Percentiles rank a stretch among this genome's conserved stretches.
phyloP scores from a whole-genome alignment of 2,329 filamentous ascomycete species.

The Colletotrichum sp. region DNA sequence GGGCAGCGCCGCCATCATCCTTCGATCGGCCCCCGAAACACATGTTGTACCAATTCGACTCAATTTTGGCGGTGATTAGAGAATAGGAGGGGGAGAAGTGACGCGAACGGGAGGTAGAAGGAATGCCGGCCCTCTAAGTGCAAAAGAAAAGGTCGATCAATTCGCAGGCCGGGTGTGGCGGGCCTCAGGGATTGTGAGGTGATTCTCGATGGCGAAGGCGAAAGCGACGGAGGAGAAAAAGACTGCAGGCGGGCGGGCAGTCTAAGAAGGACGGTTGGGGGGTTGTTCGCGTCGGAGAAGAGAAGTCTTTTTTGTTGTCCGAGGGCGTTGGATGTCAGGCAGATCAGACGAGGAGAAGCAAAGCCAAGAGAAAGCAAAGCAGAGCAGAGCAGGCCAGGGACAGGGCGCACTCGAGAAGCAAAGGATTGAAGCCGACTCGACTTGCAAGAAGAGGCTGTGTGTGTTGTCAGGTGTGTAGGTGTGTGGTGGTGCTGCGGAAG shows the following conservation, averaged over 20 bases:
- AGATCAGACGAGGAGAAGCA: slow-evolving; percentile 6
- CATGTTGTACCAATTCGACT: slow-evolving; percentile 47
- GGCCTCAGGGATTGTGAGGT: background rate
- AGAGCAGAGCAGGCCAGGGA: background rate
- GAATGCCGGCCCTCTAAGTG: background rate
- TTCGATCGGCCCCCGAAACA: slow-evolving; percentile 66
- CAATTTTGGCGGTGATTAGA: background rate
- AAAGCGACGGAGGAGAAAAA: background rate
- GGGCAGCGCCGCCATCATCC: slow-evolving; percentile 53
- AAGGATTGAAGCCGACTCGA: background rate
- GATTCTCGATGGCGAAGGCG: background rate
- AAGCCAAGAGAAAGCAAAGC: background rate
- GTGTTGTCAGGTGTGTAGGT: background rate
- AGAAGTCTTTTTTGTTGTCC: background rate
- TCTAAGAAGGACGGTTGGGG: background rate
- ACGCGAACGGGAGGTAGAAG: background rate
- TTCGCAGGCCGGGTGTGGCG: background rate
- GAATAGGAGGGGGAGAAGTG: background rate
- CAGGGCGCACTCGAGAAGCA: background rate
- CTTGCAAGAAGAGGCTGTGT: background rate
- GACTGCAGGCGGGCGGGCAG: background rate
- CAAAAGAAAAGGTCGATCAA: background rate
- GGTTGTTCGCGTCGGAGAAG: background rate
- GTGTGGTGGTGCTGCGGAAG: background rate
- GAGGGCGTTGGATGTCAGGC: slow-evolving; percentile 5